Percentiles rank a stretch among this genome's conserved stretches.
phyloP scores from a whole-genome alignment of 805 yeast species.

The Ogataea degrootiae region DNA sequence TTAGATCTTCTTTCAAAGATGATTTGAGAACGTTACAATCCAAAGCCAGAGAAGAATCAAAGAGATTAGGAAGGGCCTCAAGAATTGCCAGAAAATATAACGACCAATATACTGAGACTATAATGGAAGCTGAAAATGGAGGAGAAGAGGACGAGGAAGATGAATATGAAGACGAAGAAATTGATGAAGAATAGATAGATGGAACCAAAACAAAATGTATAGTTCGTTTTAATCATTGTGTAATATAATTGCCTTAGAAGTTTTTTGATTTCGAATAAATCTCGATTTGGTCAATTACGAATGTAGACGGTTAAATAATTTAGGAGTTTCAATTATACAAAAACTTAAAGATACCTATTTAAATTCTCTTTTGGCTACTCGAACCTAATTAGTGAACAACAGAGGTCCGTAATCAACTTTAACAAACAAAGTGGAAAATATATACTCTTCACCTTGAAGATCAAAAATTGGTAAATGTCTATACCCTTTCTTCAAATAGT shows the following conservation, averaged over 20 bases:
- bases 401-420: conserved; percentile 18
- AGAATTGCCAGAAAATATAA: conserved; percentile 72
- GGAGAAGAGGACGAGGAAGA: conserved; percentile 59
- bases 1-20: conserved; percentile 61
- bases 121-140: conserved; percentile 61
- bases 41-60: conserved; percentile 55
- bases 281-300: too few relatives aligned
- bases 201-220: too few relatives aligned
- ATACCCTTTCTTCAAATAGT: conserved; percentile 70
- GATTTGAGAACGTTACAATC: conserved; percentile 52
- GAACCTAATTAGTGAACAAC: too few relatives aligned
- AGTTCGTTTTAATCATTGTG: too few relatives aligned
- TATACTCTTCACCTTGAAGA: conserved; percentile 68
- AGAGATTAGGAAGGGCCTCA: conserved; percentile 52
- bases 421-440: conserved; percentile 48
- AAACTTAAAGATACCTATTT: too few relatives aligned
- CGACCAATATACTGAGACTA: conserved; percentile 45
- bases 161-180: conserved; percentile 41
- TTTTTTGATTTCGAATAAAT: too few relatives aligned
- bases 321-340: too few relatives aligned
- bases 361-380: too few relatives aligned
- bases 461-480: conserved; percentile 78
- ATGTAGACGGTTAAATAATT: too few relatives aligned
- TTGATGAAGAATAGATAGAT: neutral
- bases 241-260: too few relatives aligned